Evolutionary conservation across 2,329 filamentous ascomycete species (phyloP), one percentile per base, ranked within the genome.

Genomic region (Ambrosiella xylebori): DNA sequence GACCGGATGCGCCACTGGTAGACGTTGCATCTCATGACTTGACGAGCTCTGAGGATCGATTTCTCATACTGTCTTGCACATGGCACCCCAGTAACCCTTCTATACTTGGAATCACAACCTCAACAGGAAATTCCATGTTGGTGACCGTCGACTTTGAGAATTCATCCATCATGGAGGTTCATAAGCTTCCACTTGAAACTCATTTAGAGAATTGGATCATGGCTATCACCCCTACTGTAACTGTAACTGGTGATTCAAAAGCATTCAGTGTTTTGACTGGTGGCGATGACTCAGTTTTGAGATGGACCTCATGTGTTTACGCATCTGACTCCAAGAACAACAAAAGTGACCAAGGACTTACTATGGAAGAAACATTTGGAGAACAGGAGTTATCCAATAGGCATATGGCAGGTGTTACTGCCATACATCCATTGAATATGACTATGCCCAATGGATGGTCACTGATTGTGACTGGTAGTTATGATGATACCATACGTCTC

Each of bases 391-490:
- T 71, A 36, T 82, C 75, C 61, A 66, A 68, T n/a, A 62, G 64
- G 36, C 88, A 95, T 65, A 74, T 75, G n/a, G 88, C 89, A 1
- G 91, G 93, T 9, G 86, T 97, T 0, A 95, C 90, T 0, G 81
- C 88, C 1, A 93, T 97, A 57, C 69, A 96, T 1, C 87, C 89
- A 0, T 71, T 95, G 1, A 66, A 75, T 1, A 17, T 72, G 1
- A 64, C 68, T 1, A 63, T 66, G 0, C 63, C 67, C 7, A 71
- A 76, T 7, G 71, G 72, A 2, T 73, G 74, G 1, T 73, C 75
- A 3, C 65, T 93, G 3, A 69, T 95, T 1, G 65, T 95, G 2
- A 96, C 90, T 0, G 93, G 93, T 3, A 94, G 88, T 66, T 98
- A 97, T 66, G 93, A 97, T 65, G 90, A 97, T 64, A 74, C 77